Conservation (phyloP, 2,329 filamentous ascomycete genomes). For the Ascochyta viciae-villosae region DNA sequence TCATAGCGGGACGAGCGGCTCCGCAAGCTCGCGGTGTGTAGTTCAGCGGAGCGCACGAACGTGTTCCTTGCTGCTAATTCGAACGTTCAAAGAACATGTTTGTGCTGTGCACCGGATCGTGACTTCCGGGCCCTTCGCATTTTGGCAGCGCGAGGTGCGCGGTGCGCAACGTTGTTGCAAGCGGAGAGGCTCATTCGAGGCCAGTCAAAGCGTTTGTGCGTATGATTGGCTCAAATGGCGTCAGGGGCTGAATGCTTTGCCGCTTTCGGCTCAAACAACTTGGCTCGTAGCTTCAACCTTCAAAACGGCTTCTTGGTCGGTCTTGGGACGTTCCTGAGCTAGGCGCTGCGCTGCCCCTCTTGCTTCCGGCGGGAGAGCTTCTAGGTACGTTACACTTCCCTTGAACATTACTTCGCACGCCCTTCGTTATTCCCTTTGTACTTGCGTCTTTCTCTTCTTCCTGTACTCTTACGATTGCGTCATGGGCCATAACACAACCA, state of each 20-base stretch:
- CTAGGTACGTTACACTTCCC: conserved; percentile 1
- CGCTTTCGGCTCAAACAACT: conserved; percentile 4
- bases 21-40: too few species aligned
- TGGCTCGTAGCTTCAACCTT: conserved; percentile 4
- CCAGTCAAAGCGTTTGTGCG: not conserved
- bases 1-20: not conserved
- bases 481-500: conserved; percentile 8
- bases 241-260: conserved; percentile 11
- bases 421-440: conserved; percentile 1
- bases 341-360: conserved; percentile 1
- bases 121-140: not conserved
- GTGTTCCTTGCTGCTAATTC: not conserved
- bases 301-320: not conserved
- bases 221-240: conserved; percentile 3
- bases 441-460: conserved; percentile 1
- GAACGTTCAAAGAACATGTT: not conserved
- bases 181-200: conserved; percentile 7
- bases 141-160: conserved; percentile 7
- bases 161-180: conserved; percentile 8
- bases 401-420: not conserved
- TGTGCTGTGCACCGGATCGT: not conserved
- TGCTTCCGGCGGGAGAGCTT: not conserved
- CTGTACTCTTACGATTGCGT: not conserved
- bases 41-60: not conserved
- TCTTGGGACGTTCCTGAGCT: conserved; percentile 8